phyloP scores from a whole-genome alignment of 257 asterid species.

The Ilex asprella region DNA sequence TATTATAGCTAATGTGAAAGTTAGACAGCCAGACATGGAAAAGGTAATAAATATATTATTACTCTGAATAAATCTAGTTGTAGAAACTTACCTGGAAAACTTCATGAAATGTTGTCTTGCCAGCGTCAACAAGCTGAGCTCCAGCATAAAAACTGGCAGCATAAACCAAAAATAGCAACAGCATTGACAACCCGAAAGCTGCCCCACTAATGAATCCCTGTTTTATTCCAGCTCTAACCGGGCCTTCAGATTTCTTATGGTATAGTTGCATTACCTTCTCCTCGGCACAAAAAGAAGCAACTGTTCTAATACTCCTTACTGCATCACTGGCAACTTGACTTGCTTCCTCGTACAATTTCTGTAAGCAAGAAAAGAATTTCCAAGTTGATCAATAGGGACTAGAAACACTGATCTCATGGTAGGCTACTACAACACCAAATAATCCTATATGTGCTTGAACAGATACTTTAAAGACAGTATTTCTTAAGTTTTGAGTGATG shows the following conservation, averaged over 20 bases:
- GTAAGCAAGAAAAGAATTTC: not conserved
- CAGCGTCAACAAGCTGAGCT: constrained; percentile 49
- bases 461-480: no score
- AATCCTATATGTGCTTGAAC: not conserved
- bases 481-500: no score
- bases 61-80: not conserved
- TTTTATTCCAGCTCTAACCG: constrained; percentile 31
- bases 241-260: constrained; percentile 37
- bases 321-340: constrained; percentile 62
- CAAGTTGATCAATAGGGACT: not conserved
- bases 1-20: not conserved
- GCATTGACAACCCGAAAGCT: constrained; percentile 46
- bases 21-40: not conserved
- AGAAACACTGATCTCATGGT: no score
- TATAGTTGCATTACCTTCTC: constrained; percentile 47
- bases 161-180: constrained; percentile 40
- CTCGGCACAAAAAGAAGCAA: constrained; percentile 70
- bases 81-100: constrained; percentile 46
- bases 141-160: constrained; percentile 62
- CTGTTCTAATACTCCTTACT: constrained; percentile 55
- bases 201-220: constrained; percentile 53
- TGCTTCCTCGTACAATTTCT: constrained; percentile 62
- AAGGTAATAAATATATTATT: not conserved
- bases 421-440: not conserved
- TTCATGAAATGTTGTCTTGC: constrained; percentile 38